These are phyloP conservation scores for Lactarius evosmus DNA, from an alignment of 768 basidiomycete species.

Conservation along the genomic window DNA sequence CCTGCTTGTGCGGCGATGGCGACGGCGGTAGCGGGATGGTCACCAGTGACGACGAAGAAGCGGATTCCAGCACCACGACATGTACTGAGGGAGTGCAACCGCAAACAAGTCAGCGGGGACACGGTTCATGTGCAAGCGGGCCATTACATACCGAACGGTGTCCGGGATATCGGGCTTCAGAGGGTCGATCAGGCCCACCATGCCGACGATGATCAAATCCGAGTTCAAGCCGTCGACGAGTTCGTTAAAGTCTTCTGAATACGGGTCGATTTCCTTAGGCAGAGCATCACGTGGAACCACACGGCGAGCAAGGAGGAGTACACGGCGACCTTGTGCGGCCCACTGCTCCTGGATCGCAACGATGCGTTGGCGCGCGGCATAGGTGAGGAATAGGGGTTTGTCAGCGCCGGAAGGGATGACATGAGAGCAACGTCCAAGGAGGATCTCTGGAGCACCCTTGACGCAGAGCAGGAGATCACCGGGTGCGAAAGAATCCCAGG, in stretches of 20 bases:
- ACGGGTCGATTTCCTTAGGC: slow-evolving; percentile 32
- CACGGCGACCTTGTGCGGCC: slow-evolving; percentile 56
- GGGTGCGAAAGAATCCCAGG: slow-evolving; percentile 32
- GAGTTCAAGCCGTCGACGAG: slow-evolving; percentile 41
- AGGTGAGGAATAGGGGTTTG: slow-evolving; percentile 35
- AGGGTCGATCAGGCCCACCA: slow-evolving; percentile 61
- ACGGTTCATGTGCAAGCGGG: neutral
- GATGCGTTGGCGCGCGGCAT: slow-evolving; percentile 33
- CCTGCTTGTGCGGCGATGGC: slow-evolving; percentile 65
- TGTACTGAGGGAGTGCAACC: slow-evolving; percentile 27
- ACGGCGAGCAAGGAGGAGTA: slow-evolving; percentile 54
- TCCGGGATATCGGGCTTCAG: slow-evolving; percentile 53
- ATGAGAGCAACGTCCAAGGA: slow-evolving; percentile 41
- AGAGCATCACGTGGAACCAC: slow-evolving; percentile 37
- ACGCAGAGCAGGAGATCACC: slow-evolving; percentile 37
- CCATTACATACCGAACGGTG: slow-evolving; percentile 36
- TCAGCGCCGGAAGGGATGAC: slow-evolving; percentile 41
- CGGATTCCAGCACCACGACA: slow-evolving; percentile 57
- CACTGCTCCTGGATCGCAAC: slow-evolving; percentile 44
- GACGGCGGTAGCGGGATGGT: slow-evolving; percentile 57
- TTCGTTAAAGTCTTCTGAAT: slow-evolving; percentile 43
- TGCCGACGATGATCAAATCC: slow-evolving; percentile 51
- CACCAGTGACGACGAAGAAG: slow-evolving; percentile 61
- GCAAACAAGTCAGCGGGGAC: neutral
- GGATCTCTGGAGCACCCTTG: slow-evolving; percentile 54